phyloP scores from a whole-genome alignment of 257 asterid species.

The Jaltomata sinuosa region DNA sequence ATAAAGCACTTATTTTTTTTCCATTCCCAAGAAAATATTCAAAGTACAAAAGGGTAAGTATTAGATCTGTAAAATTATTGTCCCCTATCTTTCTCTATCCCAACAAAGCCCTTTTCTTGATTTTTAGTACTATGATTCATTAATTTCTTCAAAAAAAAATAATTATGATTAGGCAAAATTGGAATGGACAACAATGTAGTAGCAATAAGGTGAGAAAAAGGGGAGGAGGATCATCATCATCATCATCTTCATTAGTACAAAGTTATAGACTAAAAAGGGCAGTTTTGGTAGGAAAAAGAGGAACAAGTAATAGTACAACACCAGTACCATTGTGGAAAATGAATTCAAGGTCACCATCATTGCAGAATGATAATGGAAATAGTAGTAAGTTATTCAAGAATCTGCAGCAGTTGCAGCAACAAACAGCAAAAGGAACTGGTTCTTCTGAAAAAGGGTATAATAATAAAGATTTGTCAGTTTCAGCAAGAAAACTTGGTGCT shows the following conservation, averaged over 20 bases:
- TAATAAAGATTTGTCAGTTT: constrained; percentile 30
- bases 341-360: constrained; percentile 51
- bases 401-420: constrained; percentile 3
- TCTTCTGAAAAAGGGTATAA: constrained; percentile 38
- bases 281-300: constrained; percentile 63
- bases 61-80: constrained; percentile 7
- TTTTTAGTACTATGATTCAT: constrained; percentile 2
- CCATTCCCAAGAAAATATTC: constrained; percentile 12
- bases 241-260: constrained; percentile 64
- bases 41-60: background rate
- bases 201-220: constrained; percentile 83
- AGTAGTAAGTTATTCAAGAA: constrained; percentile 23
- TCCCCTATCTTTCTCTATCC: background rate
- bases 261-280: constrained; percentile 64
- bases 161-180: constrained; percentile 53
- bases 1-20: constrained; percentile 19
- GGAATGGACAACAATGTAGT: constrained; percentile 46
- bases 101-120: background rate
- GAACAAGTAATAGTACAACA: constrained; percentile 27
- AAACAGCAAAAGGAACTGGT: constrained; percentile 14
- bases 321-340: constrained; percentile 85
- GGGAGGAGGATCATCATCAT: constrained; percentile 60
- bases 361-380: constrained; percentile 25
- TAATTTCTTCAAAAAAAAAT: background rate
- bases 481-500: constrained; percentile 80